phyloP scores from a whole-genome alignment of 345 rosid genomes.

The Syzygium oleosum region DNA sequence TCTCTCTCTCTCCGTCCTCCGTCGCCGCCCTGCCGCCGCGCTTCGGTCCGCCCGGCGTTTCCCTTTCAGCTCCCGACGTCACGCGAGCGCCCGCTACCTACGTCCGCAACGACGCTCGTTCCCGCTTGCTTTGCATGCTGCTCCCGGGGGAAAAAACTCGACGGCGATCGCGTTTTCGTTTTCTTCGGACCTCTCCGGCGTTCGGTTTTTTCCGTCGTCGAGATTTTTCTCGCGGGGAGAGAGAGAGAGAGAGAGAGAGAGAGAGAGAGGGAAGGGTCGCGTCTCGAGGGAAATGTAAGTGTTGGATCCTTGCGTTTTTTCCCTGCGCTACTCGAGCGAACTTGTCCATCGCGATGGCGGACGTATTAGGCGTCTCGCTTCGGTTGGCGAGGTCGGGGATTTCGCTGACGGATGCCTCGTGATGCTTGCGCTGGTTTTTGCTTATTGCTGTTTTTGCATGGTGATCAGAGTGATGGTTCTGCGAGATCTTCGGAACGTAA shows the following conservation, averaged over 20 bases:
- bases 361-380: neutral
- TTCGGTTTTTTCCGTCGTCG: neutral
- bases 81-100: neutral
- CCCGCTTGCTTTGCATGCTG: too few species aligned
- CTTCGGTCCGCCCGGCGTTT: neutral
- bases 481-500: neutral
- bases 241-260: too few species aligned
- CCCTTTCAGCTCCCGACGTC: neutral
- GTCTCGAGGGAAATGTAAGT: neutral
- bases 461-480: neutral
- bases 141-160: too few species aligned
- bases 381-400: neutral
- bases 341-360: neutral
- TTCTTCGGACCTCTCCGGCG: neutral
- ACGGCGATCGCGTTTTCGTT: neutral
- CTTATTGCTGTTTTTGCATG: neutral
- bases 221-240: neutral
- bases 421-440: neutral
- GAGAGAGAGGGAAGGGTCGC: neutral
- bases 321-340: neutral
- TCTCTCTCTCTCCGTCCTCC: neutral
- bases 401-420: neutral
- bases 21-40: neutral
- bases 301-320: neutral
- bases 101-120: too few species aligned